Evolutionary conservation across 2,329 filamentous ascomycete genomes (phyloP), one percentile per base, ranked within the genome.

Genomic region (Mariannaea elegans): DNA sequence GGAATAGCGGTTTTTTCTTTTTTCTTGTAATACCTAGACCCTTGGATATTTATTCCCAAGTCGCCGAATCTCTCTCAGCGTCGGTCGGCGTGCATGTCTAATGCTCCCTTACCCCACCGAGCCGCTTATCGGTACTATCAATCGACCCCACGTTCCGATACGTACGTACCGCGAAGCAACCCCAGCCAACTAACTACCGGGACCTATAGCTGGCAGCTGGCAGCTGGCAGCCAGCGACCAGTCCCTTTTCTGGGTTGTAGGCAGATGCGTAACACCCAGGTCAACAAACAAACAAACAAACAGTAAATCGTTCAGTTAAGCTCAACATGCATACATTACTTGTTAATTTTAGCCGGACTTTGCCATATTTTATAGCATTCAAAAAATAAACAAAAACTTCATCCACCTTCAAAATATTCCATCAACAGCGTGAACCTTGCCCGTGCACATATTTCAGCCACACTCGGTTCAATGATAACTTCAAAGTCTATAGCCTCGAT

Each of bases 61-160:
- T n/a, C n/a, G n/a, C n/a, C n/a, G n/a, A n/a, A n/a, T n/a, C n/a
- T n/a, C n/a, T n/a, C n/a, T n/a, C n/a, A n/a, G n/a, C n/a, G n/a
- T n/a, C n/a, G n/a, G n/a, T n/a, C n/a, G n/a, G n/a, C n/a, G n/a
- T n/a, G n/a, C n/a, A n/a, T 27, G 24, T 27, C 24, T 6, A 27
- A 27, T 27, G 24, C 9, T 27, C 5, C 24, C 24, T 27, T 27
- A 27, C 61, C 56, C 68, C 66, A 64, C 68, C 62, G 59, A 65
- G 45, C 32, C 53, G 24, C 56, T 55, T 56, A 62, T 62, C 68
- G 64, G 64, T 14, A 13, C 21, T 14, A 44, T 9, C 32, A 42
- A 18, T 54, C 64, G 48, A 54, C 51, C 42, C 38, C 63, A 68
- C 68, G 53, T 57, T 56, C 55, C 66, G 66, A 71, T 63, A 68